Evolutionary conservation across 2,329 filamentous ascomycete species (phyloP).

Genomic region (Aspergillus floridensis): DNA sequence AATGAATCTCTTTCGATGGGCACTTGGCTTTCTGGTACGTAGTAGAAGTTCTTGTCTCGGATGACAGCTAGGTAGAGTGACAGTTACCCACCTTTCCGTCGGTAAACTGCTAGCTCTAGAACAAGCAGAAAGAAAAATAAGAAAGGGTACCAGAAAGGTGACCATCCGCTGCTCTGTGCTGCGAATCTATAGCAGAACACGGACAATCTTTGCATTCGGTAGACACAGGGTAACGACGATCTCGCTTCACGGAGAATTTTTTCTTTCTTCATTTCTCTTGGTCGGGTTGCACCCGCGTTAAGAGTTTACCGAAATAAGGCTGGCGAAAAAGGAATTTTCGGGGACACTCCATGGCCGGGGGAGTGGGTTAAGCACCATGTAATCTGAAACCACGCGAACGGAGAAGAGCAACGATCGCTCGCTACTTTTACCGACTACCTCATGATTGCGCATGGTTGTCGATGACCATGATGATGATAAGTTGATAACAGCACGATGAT

Average conservation of each 20-base stretch:
- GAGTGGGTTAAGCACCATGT: neutral
- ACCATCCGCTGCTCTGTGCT: constrained; percentile 8
- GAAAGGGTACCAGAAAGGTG: neutral
- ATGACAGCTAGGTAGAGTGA: neutral
- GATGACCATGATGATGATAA: neutral
- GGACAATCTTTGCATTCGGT: neutral
- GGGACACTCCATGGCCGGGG: neutral
- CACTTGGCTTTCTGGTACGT: too few species aligned
- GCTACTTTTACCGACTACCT: constrained; percentile 7
- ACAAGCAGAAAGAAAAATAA: neutral
- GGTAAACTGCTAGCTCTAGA: neutral
- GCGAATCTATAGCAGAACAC: constrained; percentile 1
- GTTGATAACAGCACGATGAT: constrained; percentile 9
- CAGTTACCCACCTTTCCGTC: neutral
- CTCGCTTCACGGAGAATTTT: neutral
- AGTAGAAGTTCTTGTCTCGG: neutral
- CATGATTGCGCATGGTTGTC: constrained; percentile 3
- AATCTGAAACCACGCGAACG: neutral
- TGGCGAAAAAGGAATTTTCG: neutral
- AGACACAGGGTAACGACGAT: neutral
- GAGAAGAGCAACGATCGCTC: neutral
- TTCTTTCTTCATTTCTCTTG: neutral
- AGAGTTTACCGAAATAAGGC: neutral
- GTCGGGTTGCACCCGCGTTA: neutral
- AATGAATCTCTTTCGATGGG: neutral